Evolutionary conservation across 2,329 filamentous ascomycete genomes (phyloP).

Genomic region (Botrytis sinoallii): DNA sequence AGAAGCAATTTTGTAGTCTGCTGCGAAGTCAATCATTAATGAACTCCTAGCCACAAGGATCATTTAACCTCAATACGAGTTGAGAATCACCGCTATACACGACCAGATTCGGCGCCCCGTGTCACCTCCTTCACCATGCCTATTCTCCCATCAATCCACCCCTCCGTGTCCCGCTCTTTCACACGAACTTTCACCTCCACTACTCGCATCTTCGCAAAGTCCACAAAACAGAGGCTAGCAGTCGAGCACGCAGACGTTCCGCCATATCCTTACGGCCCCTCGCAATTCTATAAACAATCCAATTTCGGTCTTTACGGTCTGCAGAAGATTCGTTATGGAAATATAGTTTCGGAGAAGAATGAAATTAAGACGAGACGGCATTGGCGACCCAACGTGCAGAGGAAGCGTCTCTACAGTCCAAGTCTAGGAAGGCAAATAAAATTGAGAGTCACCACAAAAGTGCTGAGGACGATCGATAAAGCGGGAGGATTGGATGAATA

Average conservation of each 20-base stretch:
- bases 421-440: conserved; percentile 61
- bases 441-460: conserved; percentile 65
- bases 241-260: conserved; percentile 43
- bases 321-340: conserved; percentile 72
- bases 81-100: neutral
- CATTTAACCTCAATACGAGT: neutral
- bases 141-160: conserved; percentile 28
- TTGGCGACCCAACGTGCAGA: conserved; percentile 69
- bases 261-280: conserved; percentile 70
- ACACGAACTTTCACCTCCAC: conserved; percentile 38
- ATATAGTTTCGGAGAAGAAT: conserved; percentile 67
- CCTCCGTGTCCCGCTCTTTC: conserved; percentile 31
- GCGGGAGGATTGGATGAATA: conserved; percentile 90
- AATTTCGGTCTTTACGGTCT: conserved; percentile 71
- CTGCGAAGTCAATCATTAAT: neutral
- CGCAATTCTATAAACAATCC: conserved; percentile 73
- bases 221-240: conserved; percentile 39
- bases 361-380: conserved; percentile 67
- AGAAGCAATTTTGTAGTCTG: neutral
- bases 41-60: neutral
- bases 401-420: conserved; percentile 64
- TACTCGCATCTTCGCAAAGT: conserved; percentile 36
- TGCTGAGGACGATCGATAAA: conserved; percentile 74
- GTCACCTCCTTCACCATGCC: conserved; percentile 25
- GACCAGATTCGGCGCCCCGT: neutral